Evolutionary conservation across 148 eudicot genomes (phyloP), one percentile per base, ranked within the genome.

Genomic region (Limonium bicolor): DNA sequence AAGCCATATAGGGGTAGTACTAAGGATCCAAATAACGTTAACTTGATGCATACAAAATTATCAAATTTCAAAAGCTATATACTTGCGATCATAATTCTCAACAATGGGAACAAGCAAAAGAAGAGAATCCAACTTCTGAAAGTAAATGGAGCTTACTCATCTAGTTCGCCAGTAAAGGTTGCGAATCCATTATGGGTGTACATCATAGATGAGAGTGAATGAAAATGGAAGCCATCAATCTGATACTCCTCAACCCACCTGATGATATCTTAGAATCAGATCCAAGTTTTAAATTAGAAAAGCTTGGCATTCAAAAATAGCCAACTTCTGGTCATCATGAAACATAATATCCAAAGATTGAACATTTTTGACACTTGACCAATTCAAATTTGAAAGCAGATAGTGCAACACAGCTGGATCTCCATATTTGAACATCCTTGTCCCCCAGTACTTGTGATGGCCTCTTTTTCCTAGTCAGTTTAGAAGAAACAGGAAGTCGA

Each of bases 121-220:
- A n/a, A n/a, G n/a, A n/a, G n/a, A n/a, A n/a, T n/a, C n/a, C n/a
- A n/a, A n/a, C n/a, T n/a, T n/a, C n/a, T n/a, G n/a, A n/a, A n/a
- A n/a, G n/a, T n/a, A n/a, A n/a, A n/a, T 50, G 66, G 18, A 62
- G 59, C 95, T 84, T 78, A 90, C 97, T 90, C 95, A 27, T 80
- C 97, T 60, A 80, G 41, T 35, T 84, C 95, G 61, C 95, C 87
- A 27, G 82, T 72, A 67, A 90, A 78, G 33, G 82, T 59, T 55
- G 95, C 85, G 58, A 90, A 90, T 21, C 97, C 97, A 56, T 90
- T 90, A 69, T 90, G 97, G 27, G 93, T 90, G 60, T 90, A 90
- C 53, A 90, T 59, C 97, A 90, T 90, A 27, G 97, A 90, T 44
- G 97, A 44, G 41, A 90, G 80, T 35, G 97, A 90, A 67, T 90